Evolutionary conservation across 1,139 yeast genomes (phyloP), one percentile per base, ranked within the genome.

Genomic region (Arxiozyma slooffiae): DNA sequence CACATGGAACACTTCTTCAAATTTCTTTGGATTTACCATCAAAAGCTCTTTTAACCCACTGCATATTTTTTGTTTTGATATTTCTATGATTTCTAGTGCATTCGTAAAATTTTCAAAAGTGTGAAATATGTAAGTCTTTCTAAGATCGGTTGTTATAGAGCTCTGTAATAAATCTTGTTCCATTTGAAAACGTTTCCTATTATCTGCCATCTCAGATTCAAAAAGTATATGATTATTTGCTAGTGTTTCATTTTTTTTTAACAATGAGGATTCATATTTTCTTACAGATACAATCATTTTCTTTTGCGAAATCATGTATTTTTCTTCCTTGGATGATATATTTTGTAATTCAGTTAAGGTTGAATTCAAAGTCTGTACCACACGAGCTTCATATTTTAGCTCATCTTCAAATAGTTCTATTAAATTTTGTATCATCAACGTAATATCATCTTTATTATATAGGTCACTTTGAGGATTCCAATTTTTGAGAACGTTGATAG

Each of bases 81-180:
- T 51, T 17, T 56, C 58, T 45, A 56, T 58, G 47, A 62, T 50
- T 20, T 60, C 63, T 1, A 60, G 52, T 14, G 60, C 52, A n/a
- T 54, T 52, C 46, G 59, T 60, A 49, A 38, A 45, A 11, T 23
- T 42, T n/a, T 42, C 37, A 20, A 23, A 38, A 24, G 24, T 40
- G 16, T 37, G 44, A 8, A 18, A 24, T 17, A 47, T 41, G 14
- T 17, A 37, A 24, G 42, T 22, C 26, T 24, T 26, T 34, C 45
- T 47, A 11, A 47, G 41, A 22, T 22, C 37, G n/a, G 18, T 8
- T 4, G 45, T 23, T 7, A 47, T 41, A 11, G 37, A 18, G 11
- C 38, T 23, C 20, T 47, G 46, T n/a, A 47, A 41, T 9, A 38
- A 37, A 9, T 36, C 21, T 18, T 36, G 44, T 17, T 47, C 49